phyloP scores from a whole-genome alignment of 176 grass and related monocot species.

The Typha latifolia region DNA sequence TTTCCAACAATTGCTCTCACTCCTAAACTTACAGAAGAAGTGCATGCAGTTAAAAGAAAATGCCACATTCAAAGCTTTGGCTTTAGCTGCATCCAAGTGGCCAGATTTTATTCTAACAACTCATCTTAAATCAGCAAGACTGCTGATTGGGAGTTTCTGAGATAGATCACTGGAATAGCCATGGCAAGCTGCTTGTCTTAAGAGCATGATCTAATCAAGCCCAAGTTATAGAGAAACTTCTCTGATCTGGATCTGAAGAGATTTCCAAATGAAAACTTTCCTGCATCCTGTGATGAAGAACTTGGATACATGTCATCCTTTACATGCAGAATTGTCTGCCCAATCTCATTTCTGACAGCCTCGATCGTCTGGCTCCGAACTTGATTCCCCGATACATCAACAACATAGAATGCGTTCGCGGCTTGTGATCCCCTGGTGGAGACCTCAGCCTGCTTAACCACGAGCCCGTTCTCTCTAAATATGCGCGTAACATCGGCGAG shows the following conservation, averaged over 20 bases:
- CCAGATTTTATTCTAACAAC: background rate
- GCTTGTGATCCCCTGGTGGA: conserved; percentile 19
- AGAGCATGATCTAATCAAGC: conserved; percentile 15
- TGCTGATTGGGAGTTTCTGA: background rate
- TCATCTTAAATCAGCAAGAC: background rate
- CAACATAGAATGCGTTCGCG: conserved; percentile 20
- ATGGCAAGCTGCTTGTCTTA: conserved; percentile 4
- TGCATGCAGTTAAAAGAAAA: background rate
- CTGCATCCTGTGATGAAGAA: background rate
- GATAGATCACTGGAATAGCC: background rate
- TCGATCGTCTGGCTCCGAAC: conserved; percentile 16
- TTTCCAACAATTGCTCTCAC: background rate
- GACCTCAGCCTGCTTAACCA: conserved; percentile 14
- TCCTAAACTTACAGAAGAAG: background rate
- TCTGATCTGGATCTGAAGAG: conserved; percentile 30
- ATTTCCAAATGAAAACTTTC: conserved; percentile 13
- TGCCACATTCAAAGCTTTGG: background rate
- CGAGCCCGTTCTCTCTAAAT: conserved; percentile 22
- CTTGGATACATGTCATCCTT: conserved; percentile 12
- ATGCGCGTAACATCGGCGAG: conserved; percentile 24
- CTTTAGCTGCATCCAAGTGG: background rate
- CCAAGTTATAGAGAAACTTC: conserved; percentile 21
- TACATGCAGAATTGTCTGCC: conserved; percentile 14
- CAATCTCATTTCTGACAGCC: conserved; percentile 19
- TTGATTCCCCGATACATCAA: conserved; percentile 17